A percentile compares a stretch with the other conserved stretches of the same genome.
Evolutionary conservation across 306 rosid species (phyloP).

Genomic region (Quercus parvula): DNA sequence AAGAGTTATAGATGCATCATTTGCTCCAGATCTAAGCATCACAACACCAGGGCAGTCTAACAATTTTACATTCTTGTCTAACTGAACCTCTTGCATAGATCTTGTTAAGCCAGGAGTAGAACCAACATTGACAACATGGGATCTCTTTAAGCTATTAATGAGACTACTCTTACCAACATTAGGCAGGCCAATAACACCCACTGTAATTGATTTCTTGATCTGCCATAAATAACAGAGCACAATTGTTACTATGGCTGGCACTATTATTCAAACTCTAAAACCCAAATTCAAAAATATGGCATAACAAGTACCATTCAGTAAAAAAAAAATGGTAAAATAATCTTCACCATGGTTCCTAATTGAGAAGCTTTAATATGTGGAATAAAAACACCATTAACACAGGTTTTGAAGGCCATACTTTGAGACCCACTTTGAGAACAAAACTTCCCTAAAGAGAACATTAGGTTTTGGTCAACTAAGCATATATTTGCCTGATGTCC

Average conservation of each 20-base stretch:
- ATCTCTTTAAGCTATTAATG: conserved; percentile 79
- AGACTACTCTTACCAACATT: conserved; percentile 99
- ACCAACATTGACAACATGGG: conserved; percentile 77
- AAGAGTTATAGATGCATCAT: conserved; percentile 61
- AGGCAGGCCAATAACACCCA: conserved; percentile 89
- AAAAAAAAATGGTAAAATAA: background rate
- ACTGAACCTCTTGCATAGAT: conserved; percentile 88
- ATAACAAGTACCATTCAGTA: too few species aligned
- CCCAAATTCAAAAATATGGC: background rate
- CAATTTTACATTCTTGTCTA: conserved; percentile 85
- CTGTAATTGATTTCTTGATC: conserved; percentile 92
- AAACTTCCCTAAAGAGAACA: too few species aligned
- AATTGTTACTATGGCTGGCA: background rate
- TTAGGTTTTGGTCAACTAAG: too few species aligned
- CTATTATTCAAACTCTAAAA: background rate
- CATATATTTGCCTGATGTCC: too few species aligned
- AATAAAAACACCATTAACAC: too few species aligned
- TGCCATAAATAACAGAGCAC: conserved; percentile 31
- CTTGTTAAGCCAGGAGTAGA: conserved; percentile 92
- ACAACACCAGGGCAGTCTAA: conserved; percentile 98
- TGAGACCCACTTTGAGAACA: too few species aligned
- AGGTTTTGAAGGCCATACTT: too few species aligned
- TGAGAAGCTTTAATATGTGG: too few species aligned
- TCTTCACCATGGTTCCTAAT: too few species aligned
- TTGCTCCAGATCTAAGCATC: conserved; percentile 65